Base-by-base conservation (phyloP, 2,329 filamentous ascomycete species). In the Neoascochyta sp. region DNA sequence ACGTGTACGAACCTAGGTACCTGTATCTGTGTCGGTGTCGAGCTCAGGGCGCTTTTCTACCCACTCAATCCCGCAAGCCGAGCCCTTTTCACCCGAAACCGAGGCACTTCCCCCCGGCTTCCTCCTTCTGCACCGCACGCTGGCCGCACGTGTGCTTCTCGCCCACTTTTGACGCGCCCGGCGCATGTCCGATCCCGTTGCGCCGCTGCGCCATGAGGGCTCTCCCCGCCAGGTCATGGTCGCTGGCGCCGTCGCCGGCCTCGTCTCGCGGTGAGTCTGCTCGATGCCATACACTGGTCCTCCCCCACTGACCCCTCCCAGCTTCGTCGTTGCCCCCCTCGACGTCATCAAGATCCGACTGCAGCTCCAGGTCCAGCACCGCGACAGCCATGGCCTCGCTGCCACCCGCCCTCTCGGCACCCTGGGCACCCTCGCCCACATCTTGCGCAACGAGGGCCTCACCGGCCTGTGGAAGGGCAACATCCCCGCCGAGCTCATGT, bases 291-390 rank as follows among this genome's bases (percentile, higher is more conserved):
- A n/a, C 24, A 24, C 27, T 40, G 16, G 27, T 18, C 6, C 9
- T 22, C 22, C 12, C 27, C 27, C 10, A 9, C 18, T 29, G 16
- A n/a, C n/a, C n/a, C n/a, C 10, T 24, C 9, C 22, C 49, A 88
- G 86, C 60, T 96, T 98, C 71, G 78, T 92, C 57, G 83, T 96
- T 59, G 87, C 92, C 11, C 92, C 92, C 30, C 83, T 98, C 47
- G 92, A 98, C 64, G 92, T 98, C 42, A 80, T 96, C 67, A 96
- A 98, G 71, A 98, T 98, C 66, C 86, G 92, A 25, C 81, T 96
- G 24, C 92, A 98, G 63, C 80, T 98, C 11, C 92, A 96, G 64
- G 78, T 85, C 24, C n/a, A n/a, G n/a, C n/a, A n/a, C n/a, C n/a
- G n/a, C n/a, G n/a, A n/a, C n/a, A n/a, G n/a, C n/a, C 84, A 93